Evolutionary conservation across 1,139 yeast species (phyloP).

Genomic region (Yamadazyma sp.): DNA sequence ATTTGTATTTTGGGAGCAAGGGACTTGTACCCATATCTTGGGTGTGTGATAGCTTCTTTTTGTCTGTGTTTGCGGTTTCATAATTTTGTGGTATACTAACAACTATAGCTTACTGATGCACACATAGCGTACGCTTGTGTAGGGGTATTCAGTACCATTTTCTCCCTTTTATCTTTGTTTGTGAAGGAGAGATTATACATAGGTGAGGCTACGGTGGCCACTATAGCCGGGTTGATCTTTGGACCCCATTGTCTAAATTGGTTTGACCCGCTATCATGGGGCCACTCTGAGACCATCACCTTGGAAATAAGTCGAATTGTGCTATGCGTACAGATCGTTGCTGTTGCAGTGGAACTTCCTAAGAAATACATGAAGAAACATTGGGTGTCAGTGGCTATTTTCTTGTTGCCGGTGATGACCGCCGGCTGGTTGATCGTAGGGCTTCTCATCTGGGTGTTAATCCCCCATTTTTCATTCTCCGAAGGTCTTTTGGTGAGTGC

Average conservation of each 20-base stretch:
- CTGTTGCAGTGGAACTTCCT: constrained; percentile 96
- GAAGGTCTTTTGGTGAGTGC: constrained; percentile 83
- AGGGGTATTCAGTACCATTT: constrained; percentile 84
- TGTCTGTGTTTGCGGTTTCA: not conserved
- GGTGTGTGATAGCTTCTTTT: not conserved
- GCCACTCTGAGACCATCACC: constrained; percentile 82
- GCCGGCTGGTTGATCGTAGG: constrained; percentile 91
- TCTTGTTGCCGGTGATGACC: constrained; percentile 91
- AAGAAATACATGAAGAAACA: constrained; percentile 89
- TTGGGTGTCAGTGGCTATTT: constrained; percentile 78
- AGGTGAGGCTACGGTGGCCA: constrained; percentile 95
- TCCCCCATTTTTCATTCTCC: constrained; percentile 79
- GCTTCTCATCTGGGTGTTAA: constrained; percentile 76
- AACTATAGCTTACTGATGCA: constrained; percentile 41
- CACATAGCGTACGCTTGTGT: constrained; percentile 93
- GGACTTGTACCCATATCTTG: no score
- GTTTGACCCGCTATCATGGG: constrained; percentile 91
- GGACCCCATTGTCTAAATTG: constrained; percentile 92
- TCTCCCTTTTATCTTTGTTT: constrained; percentile 86
- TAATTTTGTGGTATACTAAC: no score
- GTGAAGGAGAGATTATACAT: constrained; percentile 87
- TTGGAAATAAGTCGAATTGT: constrained; percentile 87
- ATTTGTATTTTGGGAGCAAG: no score
- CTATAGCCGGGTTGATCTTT: constrained; percentile 84
- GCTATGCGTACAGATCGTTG: constrained; percentile 89